Evolutionary conservation across 2,329 filamentous ascomycete genomes (phyloP).

Genomic region (Xylaria polymorpha): DNA sequence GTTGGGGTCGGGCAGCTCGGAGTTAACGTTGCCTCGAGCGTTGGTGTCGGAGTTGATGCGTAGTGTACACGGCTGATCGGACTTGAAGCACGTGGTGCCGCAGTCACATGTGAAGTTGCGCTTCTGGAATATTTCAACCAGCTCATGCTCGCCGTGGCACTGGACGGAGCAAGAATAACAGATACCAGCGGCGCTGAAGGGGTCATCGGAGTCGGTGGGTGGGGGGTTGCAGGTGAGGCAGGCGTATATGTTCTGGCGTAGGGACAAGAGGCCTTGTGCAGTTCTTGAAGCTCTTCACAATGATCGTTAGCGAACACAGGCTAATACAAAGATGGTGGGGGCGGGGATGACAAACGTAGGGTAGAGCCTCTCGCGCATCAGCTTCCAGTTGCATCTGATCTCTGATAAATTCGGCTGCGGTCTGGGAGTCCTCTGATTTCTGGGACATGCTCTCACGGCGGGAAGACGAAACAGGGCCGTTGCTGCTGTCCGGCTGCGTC

Average conservation of each 20-base stretch:
- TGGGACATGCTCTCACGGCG: slow-evolving; percentile 72
- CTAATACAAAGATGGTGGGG: background rate
- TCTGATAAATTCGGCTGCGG: slow-evolving; percentile 84
- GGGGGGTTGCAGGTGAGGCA: slow-evolving; percentile 94
- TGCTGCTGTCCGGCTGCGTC: slow-evolving; percentile 35
- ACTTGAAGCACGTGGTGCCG: slow-evolving; percentile 82
- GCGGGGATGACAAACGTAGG: slow-evolving; percentile 74
- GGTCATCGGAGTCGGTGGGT: slow-evolving; percentile 62
- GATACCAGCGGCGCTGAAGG: slow-evolving; percentile 81
- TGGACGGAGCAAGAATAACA: slow-evolving; percentile 98
- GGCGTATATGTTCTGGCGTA: slow-evolving; percentile 90
- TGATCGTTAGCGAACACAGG: slow-evolving; percentile 38
- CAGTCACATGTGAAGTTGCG: slow-evolving; percentile 97
- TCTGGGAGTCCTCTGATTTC: slow-evolving; percentile 71
- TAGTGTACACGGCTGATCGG: slow-evolving; percentile 77
- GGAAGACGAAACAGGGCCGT: slow-evolving; percentile 42
- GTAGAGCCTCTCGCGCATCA: slow-evolving; percentile 92
- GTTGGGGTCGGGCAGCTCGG: slow-evolving; percentile 74
- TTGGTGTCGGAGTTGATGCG: slow-evolving; percentile 79
- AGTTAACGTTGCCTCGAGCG: slow-evolving; percentile 79
- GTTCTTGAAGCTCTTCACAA: slow-evolving; percentile 85
- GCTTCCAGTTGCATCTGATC: slow-evolving; percentile 91
- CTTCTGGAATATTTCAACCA: slow-evolving; percentile 96
- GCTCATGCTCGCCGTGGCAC: slow-evolving; percentile 92
- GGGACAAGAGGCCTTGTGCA: slow-evolving; percentile 90